Conservation (phyloP, 2,329 filamentous ascomycete species). For the Penicillium sp. region DNA sequence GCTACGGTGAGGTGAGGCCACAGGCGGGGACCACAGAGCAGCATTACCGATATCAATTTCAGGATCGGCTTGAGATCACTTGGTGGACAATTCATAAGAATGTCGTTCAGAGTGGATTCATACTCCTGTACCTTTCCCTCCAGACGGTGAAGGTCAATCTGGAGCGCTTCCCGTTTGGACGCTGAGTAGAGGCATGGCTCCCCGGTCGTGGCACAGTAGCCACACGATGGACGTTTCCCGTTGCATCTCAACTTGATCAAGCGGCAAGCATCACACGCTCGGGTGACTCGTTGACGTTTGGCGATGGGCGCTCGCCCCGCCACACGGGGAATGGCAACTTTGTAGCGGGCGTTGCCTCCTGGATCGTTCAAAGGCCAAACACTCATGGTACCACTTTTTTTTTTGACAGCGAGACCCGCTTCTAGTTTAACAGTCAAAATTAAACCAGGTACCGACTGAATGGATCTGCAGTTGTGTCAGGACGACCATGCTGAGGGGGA, state of each 20-base stretch:
- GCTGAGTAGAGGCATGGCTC: neutral
- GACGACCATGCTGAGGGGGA: no score
- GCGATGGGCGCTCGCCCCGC: neutral
- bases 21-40: neutral
- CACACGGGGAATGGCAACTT: conserved; percentile 1
- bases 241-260: conserved; percentile 1
- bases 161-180: neutral
- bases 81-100: neutral
- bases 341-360: neutral
- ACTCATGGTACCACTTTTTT: neutral
- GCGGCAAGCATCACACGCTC: neutral
- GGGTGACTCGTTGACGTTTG: neutral
- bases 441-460: no score
- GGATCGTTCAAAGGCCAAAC: neutral
- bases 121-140: neutral
- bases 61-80: neutral
- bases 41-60: neutral
- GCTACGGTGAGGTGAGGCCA: neutral
- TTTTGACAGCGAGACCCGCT: no score
- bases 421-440: no score
- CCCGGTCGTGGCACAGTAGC: neutral
- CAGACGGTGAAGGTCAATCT: neutral
- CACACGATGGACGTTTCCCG: conserved; percentile 1
- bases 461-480: no score
- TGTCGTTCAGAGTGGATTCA: neutral